These are phyloP conservation scores for Neotropicomus parvogracilis DNA, from an alignment of 1,284 basidiomycete genomes.

Conservation along the genomic window DNA sequence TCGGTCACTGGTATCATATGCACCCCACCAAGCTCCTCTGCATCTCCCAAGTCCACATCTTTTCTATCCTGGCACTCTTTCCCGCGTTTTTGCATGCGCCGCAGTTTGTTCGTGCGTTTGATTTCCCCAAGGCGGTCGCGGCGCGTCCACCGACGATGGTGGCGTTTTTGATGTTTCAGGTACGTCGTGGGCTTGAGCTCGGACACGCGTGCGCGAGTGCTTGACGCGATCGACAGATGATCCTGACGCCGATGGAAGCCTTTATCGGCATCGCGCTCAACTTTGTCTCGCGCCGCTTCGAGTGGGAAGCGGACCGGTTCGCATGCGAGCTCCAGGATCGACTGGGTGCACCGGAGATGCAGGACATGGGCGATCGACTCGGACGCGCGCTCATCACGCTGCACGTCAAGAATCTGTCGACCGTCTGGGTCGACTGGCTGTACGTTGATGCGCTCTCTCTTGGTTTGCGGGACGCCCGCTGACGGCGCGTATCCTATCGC, in stretches of 20 bases:
- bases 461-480: background rate
- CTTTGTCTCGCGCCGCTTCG: slow-evolving; percentile 76
- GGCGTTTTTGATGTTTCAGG: slow-evolving; percentile 86
- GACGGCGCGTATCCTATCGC: slow-evolving; percentile 6
- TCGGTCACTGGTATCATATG: slow-evolving; percentile 91
- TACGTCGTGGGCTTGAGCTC: slow-evolving; percentile 15
- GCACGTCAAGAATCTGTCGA: slow-evolving; percentile 87
- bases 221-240: slow-evolving; percentile 47
- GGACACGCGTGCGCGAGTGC: background rate
- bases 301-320: slow-evolving; percentile 87
- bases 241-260: slow-evolving; percentile 80
- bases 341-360: slow-evolving; percentile 48
- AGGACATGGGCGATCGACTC: slow-evolving; percentile 76
- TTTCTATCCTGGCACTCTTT: slow-evolving; percentile 85
- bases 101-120: slow-evolving; percentile 82
- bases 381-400: slow-evolving; percentile 76
- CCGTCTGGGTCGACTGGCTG: slow-evolving; percentile 90
- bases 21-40: slow-evolving; percentile 88
- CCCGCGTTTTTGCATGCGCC: slow-evolving; percentile 89
- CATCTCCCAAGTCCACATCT: slow-evolving; percentile 84
- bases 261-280: slow-evolving; percentile 77
- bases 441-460: slow-evolving; percentile 35
- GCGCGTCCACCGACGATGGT: slow-evolving; percentile 79
- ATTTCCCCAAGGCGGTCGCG: slow-evolving; percentile 70
- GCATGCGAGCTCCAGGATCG: slow-evolving; percentile 64